phyloP scores from a whole-genome alignment of 2,329 filamentous ascomycete genomes.

The Cladophialophora yegresii region DNA sequence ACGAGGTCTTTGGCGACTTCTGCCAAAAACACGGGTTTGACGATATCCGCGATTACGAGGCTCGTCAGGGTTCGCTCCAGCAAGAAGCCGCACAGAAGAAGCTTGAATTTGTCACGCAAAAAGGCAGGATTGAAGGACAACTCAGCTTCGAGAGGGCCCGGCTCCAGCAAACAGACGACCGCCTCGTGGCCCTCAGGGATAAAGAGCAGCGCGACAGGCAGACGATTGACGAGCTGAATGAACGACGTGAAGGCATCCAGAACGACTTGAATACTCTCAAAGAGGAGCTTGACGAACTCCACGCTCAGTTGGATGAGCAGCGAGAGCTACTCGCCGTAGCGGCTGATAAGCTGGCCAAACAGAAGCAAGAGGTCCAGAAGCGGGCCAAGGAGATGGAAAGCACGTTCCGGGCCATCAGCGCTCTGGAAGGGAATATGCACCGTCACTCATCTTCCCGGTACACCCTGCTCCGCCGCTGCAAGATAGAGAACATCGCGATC shows the following conservation, averaged over 20 bases:
- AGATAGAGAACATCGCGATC: slow-evolving; percentile 87
- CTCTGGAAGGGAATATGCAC: slow-evolving; percentile 81
- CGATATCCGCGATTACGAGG: slow-evolving; percentile 90
- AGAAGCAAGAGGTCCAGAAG: slow-evolving; percentile 77
- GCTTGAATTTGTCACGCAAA: slow-evolving; percentile 80
- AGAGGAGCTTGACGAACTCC: slow-evolving; percentile 74
- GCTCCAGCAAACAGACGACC: slow-evolving; percentile 67
- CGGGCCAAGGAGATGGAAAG: slow-evolving; percentile 80
- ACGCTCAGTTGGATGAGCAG: slow-evolving; percentile 69
- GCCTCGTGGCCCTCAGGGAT: slow-evolving; percentile 69
- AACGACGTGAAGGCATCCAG: slow-evolving; percentile 73
- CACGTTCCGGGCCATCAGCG: slow-evolving; percentile 71
- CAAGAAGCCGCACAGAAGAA: slow-evolving; percentile 87
- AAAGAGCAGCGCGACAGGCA: slow-evolving; percentile 66
- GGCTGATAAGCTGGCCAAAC: slow-evolving; percentile 73
- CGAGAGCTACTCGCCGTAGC: slow-evolving; percentile 69
- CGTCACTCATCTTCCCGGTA: slow-evolving; percentile 83
- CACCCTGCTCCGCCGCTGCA: slow-evolving; percentile 80
- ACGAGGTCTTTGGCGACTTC: slow-evolving; percentile 82
- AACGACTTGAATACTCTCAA: slow-evolving; percentile 70
- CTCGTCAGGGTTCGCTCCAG: slow-evolving; percentile 87
- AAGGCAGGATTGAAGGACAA: slow-evolving; percentile 62
- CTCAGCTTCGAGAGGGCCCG: slow-evolving; percentile 69
- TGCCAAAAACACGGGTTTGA: slow-evolving; percentile 83
- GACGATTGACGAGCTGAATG: slow-evolving; percentile 69